Evolutionary conservation across 1,284 basidiomycete species (phyloP).

Genomic region (Marasmius fiardii): DNA sequence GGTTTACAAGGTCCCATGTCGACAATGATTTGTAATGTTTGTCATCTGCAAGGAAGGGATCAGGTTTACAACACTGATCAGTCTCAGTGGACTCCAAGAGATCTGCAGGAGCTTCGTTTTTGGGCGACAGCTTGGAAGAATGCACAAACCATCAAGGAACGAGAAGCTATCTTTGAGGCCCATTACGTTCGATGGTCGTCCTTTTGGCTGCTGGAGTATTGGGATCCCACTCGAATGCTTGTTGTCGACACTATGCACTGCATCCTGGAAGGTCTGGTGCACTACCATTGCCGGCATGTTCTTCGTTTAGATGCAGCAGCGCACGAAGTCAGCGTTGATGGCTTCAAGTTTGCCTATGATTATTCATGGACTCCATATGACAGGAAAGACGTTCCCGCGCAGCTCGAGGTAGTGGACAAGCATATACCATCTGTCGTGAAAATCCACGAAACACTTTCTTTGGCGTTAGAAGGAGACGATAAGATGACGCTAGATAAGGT

Average conservation of each 20-base stretch:
- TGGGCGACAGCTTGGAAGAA: not conserved
- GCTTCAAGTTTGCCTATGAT: not conserved
- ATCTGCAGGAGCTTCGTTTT: not conserved
- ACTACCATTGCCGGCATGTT: conserved; percentile 2
- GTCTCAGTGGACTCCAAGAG: not conserved
- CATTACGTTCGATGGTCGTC: conserved; percentile 1
- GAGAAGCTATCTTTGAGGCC: not conserved
- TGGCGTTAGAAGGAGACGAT: not conserved
- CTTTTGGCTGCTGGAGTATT: conserved; percentile 1
- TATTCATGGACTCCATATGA: not conserved
- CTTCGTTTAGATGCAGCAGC: not conserved
- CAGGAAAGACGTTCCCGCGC: not conserved
- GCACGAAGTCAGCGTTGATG: not conserved
- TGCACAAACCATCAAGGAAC: not conserved
- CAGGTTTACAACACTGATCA: not conserved
- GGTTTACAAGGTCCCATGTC: conserved; percentile 2
- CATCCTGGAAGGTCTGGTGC: not conserved
- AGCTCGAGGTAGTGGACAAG: not conserved
- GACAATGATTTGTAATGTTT: conserved; percentile 2
- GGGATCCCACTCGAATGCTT: conserved; percentile 2
- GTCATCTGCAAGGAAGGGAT: not conserved
- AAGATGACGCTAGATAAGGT: not conserved
- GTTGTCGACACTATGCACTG: conserved; percentile 6
- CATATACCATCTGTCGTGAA: not conserved
- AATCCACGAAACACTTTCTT: conserved; percentile 1